A percentile compares a stretch with the other conserved stretches of the same genome.
Evolutionary conservation across 2,329 filamentous ascomycete species (phyloP).

Genomic region (Madurella fahalii): DNA sequence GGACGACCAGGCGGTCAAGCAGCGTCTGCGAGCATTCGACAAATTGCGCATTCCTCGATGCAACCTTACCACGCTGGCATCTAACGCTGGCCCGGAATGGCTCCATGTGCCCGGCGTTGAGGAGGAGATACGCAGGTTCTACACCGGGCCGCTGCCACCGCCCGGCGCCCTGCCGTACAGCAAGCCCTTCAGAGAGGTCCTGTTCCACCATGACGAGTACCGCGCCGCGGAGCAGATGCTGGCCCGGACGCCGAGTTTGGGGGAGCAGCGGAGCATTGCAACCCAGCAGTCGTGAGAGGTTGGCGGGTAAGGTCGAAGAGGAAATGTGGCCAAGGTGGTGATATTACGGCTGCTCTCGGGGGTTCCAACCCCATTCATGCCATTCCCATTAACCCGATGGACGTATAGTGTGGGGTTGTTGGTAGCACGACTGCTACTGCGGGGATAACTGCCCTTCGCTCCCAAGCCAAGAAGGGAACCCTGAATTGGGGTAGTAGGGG

Average conservation of each 20-base stretch:
- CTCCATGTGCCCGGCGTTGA: constrained; percentile 12
- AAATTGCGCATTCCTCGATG: constrained; percentile 17
- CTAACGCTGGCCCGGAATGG: constrained; percentile 13
- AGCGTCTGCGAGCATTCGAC: constrained; percentile 13
- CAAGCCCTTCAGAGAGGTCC: constrained; percentile 12
- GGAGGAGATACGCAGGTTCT: constrained; percentile 19
- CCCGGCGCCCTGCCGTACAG: constrained; percentile 7
- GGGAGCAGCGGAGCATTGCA: neutral
- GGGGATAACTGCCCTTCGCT: neutral
- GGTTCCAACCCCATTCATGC: constrained; percentile 11
- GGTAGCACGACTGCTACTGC: neutral
- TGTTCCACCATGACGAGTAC: constrained; percentile 21
- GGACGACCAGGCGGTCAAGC: neutral
- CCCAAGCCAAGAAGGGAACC: neutral
- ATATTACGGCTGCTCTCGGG: constrained; percentile 6
- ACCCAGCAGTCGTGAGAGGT: neutral
- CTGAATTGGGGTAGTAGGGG: neutral
- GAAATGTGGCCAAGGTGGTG: neutral
- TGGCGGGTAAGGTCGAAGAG: constrained; percentile 7
- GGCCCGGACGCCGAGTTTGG: neutral
- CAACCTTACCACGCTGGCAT: constrained; percentile 21
- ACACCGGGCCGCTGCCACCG: constrained; percentile 15
- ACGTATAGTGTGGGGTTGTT: constrained; percentile 2
- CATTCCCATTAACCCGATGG: constrained; percentile 16
- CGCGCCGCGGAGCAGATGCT: constrained; percentile 9